Conservation (phyloP, 116 monocot species). For the Posidonia oceanica region DNA sequence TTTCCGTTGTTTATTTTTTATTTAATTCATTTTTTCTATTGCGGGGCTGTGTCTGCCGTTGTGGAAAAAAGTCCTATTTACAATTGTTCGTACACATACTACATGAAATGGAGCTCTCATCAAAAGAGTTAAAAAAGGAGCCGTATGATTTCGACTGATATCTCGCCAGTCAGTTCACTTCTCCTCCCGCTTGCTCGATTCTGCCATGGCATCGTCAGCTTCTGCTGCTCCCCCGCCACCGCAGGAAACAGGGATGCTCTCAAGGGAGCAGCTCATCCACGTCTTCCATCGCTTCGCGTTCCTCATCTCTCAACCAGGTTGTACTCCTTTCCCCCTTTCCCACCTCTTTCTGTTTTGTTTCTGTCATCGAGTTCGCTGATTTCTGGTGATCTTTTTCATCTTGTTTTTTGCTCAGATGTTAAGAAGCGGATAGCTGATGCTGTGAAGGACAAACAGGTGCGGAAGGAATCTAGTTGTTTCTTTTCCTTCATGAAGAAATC, state of each 20-base stretch:
- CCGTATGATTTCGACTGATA: too few relatives aligned
- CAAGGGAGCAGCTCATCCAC: conserved; percentile 62
- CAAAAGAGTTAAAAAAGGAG: too few relatives aligned
- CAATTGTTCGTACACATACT: too few relatives aligned
- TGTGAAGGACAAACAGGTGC: conserved; percentile 78
- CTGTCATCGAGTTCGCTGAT: not conserved
- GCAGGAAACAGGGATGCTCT: conserved; percentile 42
- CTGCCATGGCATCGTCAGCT: conserved; percentile 4
- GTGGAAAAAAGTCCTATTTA: too few relatives aligned
- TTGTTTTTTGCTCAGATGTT: conserved; percentile 38
- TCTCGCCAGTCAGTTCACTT: too few relatives aligned
- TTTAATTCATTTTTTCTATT: too few relatives aligned
- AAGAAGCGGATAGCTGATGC: conserved; percentile 74
- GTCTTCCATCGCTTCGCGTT: conserved; percentile 79
- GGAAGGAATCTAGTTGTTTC: too few relatives aligned
- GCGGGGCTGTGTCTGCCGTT: too few relatives aligned
- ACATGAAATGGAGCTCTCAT: too few relatives aligned
- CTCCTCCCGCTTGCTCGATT: not conserved
- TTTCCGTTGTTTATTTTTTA: too few relatives aligned
- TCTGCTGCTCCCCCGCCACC: conserved; percentile 2
- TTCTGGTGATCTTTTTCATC: not conserved
- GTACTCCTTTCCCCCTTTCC: not conserved
- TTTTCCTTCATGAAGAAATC: too few relatives aligned
- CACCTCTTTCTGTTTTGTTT: not conserved
- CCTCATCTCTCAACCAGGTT: conserved; percentile 62